These are phyloP conservation scores for Clavaria fumosa DNA, from an alignment of 768 basidiomycete species.

Conservation along the genomic window DNA sequence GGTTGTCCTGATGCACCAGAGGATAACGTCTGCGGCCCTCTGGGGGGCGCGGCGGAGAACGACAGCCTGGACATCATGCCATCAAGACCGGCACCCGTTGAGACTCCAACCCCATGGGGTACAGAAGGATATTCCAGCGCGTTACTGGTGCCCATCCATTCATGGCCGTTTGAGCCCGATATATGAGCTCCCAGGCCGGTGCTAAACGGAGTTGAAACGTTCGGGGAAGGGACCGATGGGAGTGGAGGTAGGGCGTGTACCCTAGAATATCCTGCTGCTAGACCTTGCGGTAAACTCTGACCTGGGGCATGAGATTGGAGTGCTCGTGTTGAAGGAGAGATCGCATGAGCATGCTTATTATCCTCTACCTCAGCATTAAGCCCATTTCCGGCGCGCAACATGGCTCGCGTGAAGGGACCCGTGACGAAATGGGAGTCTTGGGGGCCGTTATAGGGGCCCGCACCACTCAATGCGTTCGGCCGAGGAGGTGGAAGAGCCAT, in stretches of 20 bases:
- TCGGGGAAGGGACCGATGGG: constrained; percentile 22
- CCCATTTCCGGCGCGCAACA: constrained; percentile 1
- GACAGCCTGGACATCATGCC: constrained; percentile 40
- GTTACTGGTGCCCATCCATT: constrained; percentile 1
- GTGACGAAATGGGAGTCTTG: not conserved
- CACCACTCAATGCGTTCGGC: not conserved
- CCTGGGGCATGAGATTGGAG: constrained; percentile 82
- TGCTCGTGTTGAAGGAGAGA: constrained; percentile 60
- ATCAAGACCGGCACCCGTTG: constrained; percentile 21
- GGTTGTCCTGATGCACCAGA: constrained; percentile 8
- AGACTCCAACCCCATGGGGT: constrained; percentile 1
- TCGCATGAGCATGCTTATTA: constrained; percentile 5
- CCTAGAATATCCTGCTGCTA: constrained; percentile 81
- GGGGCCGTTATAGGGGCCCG: constrained; percentile 1
- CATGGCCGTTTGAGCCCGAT: not conserved
- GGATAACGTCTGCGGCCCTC: constrained; percentile 6
- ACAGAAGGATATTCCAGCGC: constrained; percentile 1
- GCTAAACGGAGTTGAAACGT: constrained; percentile 13
- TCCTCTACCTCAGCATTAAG: constrained; percentile 6
- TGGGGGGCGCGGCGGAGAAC: constrained; percentile 32
- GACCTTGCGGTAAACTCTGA: constrained; percentile 79
- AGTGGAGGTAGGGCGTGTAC: constrained; percentile 58
- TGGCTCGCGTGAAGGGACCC: not conserved
- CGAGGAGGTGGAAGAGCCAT: constrained; percentile 3
- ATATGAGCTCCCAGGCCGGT: constrained; percentile 3